phyloP scores from a whole-genome alignment of 1,139 yeast species.

The Petasospora rhodanensis region DNA sequence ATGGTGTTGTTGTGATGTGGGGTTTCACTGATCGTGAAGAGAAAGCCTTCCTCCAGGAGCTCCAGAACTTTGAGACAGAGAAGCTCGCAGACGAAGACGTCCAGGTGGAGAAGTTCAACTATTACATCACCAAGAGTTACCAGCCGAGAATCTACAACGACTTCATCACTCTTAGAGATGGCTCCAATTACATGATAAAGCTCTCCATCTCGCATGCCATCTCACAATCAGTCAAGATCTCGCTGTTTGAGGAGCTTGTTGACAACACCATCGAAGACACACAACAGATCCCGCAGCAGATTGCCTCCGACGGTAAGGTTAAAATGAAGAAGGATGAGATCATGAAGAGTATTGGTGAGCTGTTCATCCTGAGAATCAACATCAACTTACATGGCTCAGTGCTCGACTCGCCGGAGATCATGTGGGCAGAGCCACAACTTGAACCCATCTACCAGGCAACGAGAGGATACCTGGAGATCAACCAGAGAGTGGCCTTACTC shows the following conservation, averaged over 20 bases:
- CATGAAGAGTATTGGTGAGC: slow-evolving; percentile 94
- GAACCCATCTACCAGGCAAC: slow-evolving; percentile 97
- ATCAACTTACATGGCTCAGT: slow-evolving; percentile 94
- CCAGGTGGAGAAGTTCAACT: slow-evolving; percentile 90
- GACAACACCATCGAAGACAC: slow-evolving; percentile 96
- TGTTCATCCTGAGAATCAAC: slow-evolving; percentile 84
- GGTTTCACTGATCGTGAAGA: slow-evolving; percentile 87
- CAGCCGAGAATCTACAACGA: slow-evolving; percentile 96
- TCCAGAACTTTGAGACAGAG: slow-evolving; percentile 86
- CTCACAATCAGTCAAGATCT: slow-evolving; percentile 90
- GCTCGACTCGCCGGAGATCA: slow-evolving; percentile 90
- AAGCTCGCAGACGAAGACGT: slow-evolving; percentile 87
- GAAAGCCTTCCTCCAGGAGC: slow-evolving; percentile 71
- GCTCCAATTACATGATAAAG: slow-evolving; percentile 84
- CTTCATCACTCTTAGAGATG: slow-evolving; percentile 87
- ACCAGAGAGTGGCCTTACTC: slow-evolving; percentile 82
- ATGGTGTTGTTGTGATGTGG: slow-evolving; percentile 92
- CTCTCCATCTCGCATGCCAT: slow-evolving; percentile 86
- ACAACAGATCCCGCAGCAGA: slow-evolving; percentile 93
- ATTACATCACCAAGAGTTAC: slow-evolving; percentile 86
- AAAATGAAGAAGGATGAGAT: slow-evolving; percentile 91
- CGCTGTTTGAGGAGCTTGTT: slow-evolving; percentile 89
- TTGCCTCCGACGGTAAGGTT: slow-evolving; percentile 91
- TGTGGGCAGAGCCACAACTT: slow-evolving; percentile 98
- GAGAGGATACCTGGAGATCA: slow-evolving; percentile 84